Evolutionary conservation across 352 stramenopile genomes (phyloP), one percentile per base, ranked within the genome.

Genomic region (Pythium dissotocum): DNA sequence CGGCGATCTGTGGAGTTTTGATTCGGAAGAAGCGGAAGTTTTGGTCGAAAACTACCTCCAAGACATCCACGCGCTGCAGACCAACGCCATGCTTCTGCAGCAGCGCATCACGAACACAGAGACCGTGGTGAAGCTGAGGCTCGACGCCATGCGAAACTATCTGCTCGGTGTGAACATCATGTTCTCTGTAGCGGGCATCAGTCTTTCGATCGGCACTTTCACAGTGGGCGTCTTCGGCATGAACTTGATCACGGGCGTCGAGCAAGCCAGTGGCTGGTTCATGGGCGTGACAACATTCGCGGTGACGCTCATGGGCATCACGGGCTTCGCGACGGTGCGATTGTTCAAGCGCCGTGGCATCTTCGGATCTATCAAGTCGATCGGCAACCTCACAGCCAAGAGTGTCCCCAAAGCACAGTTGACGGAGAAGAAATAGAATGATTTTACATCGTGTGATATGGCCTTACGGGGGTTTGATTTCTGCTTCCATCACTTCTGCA

Each of bases 61-160:
- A 76, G 85, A 94, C 46, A 94, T 94, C 38, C 87, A 90, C 69
- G 86, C 86, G 24, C 89, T 80, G 16, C 80, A 80, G 18, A 89
- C 82, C 1, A 85, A 88, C 63, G 78, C 76, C 3, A 77, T 68
- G 30, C 58, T 94, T 35, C 78, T 94, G 70, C 82, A 89, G 57
- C 77, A 90, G 51, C 82, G 85, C 38, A 91, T 93, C 55, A 77
- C 82, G 30, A 93, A 91, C 61, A 91, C 85, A 7, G 85, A 93
- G 71, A 91, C 78, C 49, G 63, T 93, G 38, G 83, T 93, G 28
- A 91, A 82, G 75, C 70, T 93, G 48, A 87, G 87, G 61, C 69
- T 93, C 26, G 85, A 93, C 63, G 84, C 82, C 46, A 89, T 89
- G 71, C 81, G 85, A 73, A 93, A 93, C 63, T 90, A 90, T 63